These are phyloP conservation scores for Yamadazyma ubonensis DNA, from an alignment of 805 yeast genomes.

Conservation along the genomic window DNA sequence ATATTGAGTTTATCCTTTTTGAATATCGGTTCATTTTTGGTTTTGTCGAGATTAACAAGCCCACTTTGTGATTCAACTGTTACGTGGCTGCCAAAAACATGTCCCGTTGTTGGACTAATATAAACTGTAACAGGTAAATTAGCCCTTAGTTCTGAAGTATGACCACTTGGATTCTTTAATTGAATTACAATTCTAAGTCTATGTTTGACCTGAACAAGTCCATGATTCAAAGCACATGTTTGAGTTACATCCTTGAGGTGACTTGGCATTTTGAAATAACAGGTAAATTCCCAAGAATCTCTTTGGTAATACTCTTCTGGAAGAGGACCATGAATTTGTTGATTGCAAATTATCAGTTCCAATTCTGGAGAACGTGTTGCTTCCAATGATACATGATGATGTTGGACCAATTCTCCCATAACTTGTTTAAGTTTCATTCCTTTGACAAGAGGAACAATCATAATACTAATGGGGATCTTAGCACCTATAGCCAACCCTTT, in stretches of 20 bases:
- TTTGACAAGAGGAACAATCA: slow-evolving; percentile 48
- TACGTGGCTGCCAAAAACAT: slow-evolving; percentile 33
- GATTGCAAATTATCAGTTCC: slow-evolving; percentile 32
- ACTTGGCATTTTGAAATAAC: slow-evolving; percentile 40
- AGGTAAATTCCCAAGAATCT: slow-evolving; percentile 49
- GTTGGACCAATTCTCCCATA: slow-evolving; percentile 27
- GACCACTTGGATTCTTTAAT: slow-evolving; percentile 49
- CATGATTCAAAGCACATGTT: slow-evolving; percentile 39
- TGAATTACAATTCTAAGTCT: slow-evolving; percentile 44
- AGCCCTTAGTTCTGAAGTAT: slow-evolving; percentile 50
- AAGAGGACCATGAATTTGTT: slow-evolving; percentile 16
- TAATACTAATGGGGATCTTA: slow-evolving; percentile 37
- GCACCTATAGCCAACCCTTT: slow-evolving; percentile 51
- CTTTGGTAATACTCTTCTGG: slow-evolving; percentile 15
- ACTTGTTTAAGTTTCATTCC: slow-evolving; percentile 34
- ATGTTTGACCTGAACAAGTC: slow-evolving; percentile 46
- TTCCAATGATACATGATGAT: slow-evolving; percentile 32
- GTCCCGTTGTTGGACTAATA: slow-evolving; percentile 40
- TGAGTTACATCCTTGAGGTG: slow-evolving; percentile 42
- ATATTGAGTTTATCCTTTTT: slow-evolving; percentile 21
- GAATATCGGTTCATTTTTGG: slow-evolving; percentile 30
- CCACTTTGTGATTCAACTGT: slow-evolving; percentile 30
- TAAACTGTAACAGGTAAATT: slow-evolving; percentile 48
- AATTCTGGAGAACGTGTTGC: slow-evolving; percentile 42
- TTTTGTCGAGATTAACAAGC: slow-evolving; percentile 20